Conservation (phyloP, 2,329 filamentous ascomycete species). For the Aspergillus clavatus region DNA sequence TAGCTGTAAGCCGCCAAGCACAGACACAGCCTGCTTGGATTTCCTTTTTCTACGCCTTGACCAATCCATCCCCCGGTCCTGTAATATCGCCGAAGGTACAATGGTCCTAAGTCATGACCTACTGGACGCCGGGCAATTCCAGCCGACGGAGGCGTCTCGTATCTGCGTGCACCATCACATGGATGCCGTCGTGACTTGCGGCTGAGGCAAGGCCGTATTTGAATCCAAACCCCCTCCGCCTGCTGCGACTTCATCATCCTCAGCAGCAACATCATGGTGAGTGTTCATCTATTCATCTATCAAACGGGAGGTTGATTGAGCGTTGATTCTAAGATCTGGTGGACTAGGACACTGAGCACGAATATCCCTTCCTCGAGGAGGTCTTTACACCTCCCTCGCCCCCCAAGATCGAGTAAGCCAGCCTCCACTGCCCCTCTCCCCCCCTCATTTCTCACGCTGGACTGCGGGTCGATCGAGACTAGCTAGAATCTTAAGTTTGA, state of each 20-base stretch:
- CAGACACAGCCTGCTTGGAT: too few species aligned
- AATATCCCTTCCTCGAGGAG: slow-evolving; percentile 29
- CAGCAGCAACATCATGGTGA: neutral
- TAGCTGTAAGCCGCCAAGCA: too few species aligned
- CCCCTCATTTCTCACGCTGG: too few species aligned
- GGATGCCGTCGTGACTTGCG: neutral
- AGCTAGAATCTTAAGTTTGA: too few species aligned
- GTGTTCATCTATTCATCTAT: neutral
- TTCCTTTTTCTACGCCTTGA: too few species aligned
- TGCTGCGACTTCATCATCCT: too few species aligned
- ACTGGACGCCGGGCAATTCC: neutral
- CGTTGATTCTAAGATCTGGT: slow-evolving; percentile 17
- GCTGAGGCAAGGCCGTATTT: neutral
- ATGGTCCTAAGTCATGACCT: too few species aligned
- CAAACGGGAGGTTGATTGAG: too few species aligned
- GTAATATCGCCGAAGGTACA: too few species aligned
- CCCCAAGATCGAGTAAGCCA: slow-evolving; percentile 29
- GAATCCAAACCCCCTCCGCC: neutral
- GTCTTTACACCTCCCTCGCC: slow-evolving; percentile 21
- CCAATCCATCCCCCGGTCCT: too few species aligned
- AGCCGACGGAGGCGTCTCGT: neutral
- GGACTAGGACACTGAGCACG: slow-evolving; percentile 14
- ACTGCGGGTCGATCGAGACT: too few species aligned
- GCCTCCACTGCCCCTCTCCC: too few species aligned
- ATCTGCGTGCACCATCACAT: neutral